These are phyloP conservation scores for Torrubiella hemipterigena DNA, from an alignment of 2,329 filamentous ascomycete species.

Conservation along the genomic window DNA sequence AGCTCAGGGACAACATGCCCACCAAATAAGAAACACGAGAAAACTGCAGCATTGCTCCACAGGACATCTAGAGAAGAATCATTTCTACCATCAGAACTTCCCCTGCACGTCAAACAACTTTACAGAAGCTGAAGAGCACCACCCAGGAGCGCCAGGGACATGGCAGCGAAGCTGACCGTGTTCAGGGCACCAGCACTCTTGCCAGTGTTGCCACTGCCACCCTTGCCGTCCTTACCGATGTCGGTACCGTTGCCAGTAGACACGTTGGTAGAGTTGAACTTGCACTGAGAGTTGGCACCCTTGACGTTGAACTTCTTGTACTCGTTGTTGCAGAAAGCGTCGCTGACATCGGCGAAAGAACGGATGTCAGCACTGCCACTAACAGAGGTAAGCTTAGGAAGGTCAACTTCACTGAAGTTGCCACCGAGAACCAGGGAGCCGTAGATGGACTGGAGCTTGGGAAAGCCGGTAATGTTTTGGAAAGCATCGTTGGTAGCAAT, in stretches of 20 bases:
- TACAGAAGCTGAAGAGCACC: constrained; percentile 41
- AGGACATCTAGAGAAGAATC: too few species aligned
- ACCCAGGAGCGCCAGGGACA: constrained; percentile 31
- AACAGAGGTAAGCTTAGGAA: constrained; percentile 57
- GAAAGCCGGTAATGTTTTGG: constrained; percentile 52
- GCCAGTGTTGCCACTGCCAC: constrained; percentile 13
- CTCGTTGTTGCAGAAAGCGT: constrained; percentile 39
- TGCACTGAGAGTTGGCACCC: constrained; percentile 19
- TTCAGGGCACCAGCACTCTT: constrained; percentile 4
- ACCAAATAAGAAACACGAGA: constrained; percentile 21
- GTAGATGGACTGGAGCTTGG: constrained; percentile 52
- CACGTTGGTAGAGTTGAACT: constrained; percentile 16
- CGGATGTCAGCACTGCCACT: constrained; percentile 60
- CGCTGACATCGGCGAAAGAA: constrained; percentile 48
- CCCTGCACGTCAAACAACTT: too few species aligned
- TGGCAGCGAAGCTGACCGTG: constrained; percentile 33
- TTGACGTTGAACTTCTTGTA: constrained; percentile 16
- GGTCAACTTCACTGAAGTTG: constrained; percentile 64
- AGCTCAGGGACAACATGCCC: constrained; percentile 20
- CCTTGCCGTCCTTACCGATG: constrained; percentile 30
- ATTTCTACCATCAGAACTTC: too few species aligned
- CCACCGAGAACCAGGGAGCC: constrained; percentile 81
- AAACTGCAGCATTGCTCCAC: too few species aligned
- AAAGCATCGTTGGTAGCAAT: constrained; percentile 86
- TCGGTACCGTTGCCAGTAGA: constrained; percentile 19